Evolutionary conservation across 192 early-diverging fungal genomes (phyloP).

Genomic region (Podila minutissima): DNA sequence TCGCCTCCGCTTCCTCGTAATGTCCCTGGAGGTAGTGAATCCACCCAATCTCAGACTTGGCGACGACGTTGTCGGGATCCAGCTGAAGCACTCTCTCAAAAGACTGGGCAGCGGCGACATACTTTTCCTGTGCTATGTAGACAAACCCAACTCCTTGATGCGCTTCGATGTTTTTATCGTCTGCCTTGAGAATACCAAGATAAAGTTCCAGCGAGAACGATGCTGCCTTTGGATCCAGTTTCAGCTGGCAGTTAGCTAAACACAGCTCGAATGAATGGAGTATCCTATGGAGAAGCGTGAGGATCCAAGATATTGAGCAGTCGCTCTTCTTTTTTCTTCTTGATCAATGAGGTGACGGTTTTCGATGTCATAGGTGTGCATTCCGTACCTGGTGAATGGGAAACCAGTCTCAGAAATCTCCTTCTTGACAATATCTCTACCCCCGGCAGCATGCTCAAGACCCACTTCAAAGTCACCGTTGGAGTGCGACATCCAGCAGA

Average conservation of each 20-base stretch:
- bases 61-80: slow-evolving; percentile 55
- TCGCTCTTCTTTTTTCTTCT: background rate
- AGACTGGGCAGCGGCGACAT: slow-evolving; percentile 63
- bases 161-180: slow-evolving; percentile 56
- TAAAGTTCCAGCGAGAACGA: slow-evolving; percentile 65
- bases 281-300: slow-evolving; percentile 42
- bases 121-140: slow-evolving; percentile 58
- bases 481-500: slow-evolving; percentile 60
- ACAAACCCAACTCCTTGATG: slow-evolving; percentile 68
- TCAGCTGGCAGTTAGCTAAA: slow-evolving; percentile 69
- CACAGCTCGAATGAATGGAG: slow-evolving; percentile 63
- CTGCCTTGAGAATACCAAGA: slow-evolving; percentile 57
- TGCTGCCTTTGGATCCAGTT: slow-evolving; percentile 63
- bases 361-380: too few species aligned
- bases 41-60: slow-evolving; percentile 78
- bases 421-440: slow-evolving; percentile 47
- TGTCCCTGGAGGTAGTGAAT: slow-evolving; percentile 64
- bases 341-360: too few species aligned
- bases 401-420: slow-evolving; percentile 33
- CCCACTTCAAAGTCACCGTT: slow-evolving; percentile 60
- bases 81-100: slow-evolving; percentile 64
- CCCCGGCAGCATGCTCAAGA: slow-evolving; percentile 60
- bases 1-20: slow-evolving; percentile 60
- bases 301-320: background rate
- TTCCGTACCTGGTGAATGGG: slow-evolving; percentile 46